phyloP scores from a whole-genome alignment of 2,329 filamentous ascomycete genomes.

The Ophiostoma sp. region DNA sequence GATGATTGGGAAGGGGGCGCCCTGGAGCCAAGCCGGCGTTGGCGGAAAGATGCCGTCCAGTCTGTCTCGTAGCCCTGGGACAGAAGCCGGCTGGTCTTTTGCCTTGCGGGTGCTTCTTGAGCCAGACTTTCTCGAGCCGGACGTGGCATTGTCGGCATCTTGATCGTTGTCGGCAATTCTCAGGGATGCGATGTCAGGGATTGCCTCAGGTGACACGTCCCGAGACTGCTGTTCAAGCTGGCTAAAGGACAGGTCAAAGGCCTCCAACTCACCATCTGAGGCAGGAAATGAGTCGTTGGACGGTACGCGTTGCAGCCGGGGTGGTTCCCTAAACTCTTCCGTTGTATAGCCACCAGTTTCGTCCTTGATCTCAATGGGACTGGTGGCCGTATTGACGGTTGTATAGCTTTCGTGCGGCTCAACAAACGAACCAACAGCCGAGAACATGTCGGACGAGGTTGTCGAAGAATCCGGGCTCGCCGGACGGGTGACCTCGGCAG shows the following conservation, averaged over 20 bases:
- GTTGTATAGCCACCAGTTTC: conserved; percentile 9
- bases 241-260: conserved; percentile 19
- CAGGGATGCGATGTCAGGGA: conserved; percentile 21
- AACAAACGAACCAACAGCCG: conserved; percentile 21
- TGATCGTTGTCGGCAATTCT: conserved; percentile 12
- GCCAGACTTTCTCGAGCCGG: neutral
- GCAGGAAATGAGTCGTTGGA: conserved; percentile 22
- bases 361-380: neutral
- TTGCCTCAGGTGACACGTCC: conserved; percentile 21
- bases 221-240: neutral
- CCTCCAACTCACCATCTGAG: conserved; percentile 18
- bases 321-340: neutral
- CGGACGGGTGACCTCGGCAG: neutral
- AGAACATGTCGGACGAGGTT: conserved; percentile 23
- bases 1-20: conserved; percentile 45
- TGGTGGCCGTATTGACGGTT: neutral
- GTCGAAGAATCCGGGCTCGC: conserved; percentile 10
- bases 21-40: conserved; percentile 39
- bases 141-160: neutral
- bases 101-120: neutral
- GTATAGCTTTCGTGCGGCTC: conserved; percentile 11
- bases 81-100: neutral
- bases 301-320: neutral
- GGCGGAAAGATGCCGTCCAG: conserved; percentile 39
- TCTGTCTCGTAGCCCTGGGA: conserved; percentile 29